A percentile compares a stretch with the other conserved stretches of the same genome.
phyloP scores from a whole-genome alignment of 2,329 filamentous ascomycete genomes.

The Bipolaris oryzae region DNA sequence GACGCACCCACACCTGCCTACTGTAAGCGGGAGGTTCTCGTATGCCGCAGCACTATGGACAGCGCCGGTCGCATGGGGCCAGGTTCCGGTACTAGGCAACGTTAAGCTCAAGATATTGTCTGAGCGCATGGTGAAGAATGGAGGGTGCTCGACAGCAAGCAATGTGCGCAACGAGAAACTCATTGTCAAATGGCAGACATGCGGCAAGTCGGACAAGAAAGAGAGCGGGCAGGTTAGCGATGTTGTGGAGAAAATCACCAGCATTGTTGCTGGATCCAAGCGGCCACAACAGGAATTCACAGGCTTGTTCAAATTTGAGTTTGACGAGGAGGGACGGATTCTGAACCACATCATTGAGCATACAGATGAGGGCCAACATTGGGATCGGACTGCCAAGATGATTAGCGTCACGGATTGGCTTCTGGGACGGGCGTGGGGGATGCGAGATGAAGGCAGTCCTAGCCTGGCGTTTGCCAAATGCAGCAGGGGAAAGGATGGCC shows the following conservation, averaged over 20 bases:
- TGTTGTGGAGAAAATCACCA: slow-evolving; percentile 61
- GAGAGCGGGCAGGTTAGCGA: slow-evolving; percentile 55
- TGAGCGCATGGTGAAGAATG: slow-evolving; percentile 78
- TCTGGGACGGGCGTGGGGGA: slow-evolving; percentile 73
- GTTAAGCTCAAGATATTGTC: slow-evolving; percentile 86
- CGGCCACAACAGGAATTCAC: slow-evolving; percentile 71
- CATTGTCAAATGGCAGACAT: slow-evolving; percentile 87
- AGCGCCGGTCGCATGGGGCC: slow-evolving; percentile 93
- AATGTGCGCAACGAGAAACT: slow-evolving; percentile 71
- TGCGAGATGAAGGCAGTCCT: slow-evolving; percentile 50
- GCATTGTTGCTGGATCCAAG: slow-evolving; percentile 60
- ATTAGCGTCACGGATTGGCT: slow-evolving; percentile 95
- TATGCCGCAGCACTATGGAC: slow-evolving; percentile 97
- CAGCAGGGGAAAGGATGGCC: slow-evolving; percentile 17
- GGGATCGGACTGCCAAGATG: slow-evolving; percentile 83
- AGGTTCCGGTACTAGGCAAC: slow-evolving; percentile 87
- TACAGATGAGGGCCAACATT: slow-evolving; percentile 80
- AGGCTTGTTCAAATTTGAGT: slow-evolving; percentile 93
- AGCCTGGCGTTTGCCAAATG: slow-evolving; percentile 51
- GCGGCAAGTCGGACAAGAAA: slow-evolving; percentile 57
- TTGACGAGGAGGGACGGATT: slow-evolving; percentile 84
- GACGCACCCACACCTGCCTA: slow-evolving; percentile 86
- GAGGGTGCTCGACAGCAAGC: slow-evolving; percentile 49
- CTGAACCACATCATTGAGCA: slow-evolving; percentile 92
- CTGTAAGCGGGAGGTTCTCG: slow-evolving; percentile 86